phyloP scores from a whole-genome alignment of 2,329 filamentous ascomycete genomes.

The Xylaria sp. region DNA sequence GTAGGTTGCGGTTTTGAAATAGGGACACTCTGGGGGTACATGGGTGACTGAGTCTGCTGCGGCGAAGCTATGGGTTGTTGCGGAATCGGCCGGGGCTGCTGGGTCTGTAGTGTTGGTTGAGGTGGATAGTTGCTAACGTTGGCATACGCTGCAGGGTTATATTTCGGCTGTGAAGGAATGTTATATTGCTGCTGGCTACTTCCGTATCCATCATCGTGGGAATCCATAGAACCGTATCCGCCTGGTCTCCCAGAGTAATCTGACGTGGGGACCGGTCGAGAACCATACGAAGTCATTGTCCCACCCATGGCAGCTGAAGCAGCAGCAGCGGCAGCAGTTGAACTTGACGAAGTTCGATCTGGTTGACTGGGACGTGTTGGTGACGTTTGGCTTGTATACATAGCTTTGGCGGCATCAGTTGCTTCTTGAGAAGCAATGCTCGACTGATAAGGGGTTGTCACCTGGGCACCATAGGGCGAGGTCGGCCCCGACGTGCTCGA shows the following conservation, averaged over 20 bases:
- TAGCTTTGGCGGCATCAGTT: conserved; percentile 71
- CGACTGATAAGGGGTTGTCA: conserved; percentile 45
- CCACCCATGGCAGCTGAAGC: conserved; percentile 69
- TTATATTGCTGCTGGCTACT: conserved; percentile 45
- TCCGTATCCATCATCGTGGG: conserved; percentile 49
- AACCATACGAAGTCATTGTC: conserved; percentile 52
- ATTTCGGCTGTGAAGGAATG: conserved; percentile 66
- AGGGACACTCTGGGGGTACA: conserved; percentile 49
- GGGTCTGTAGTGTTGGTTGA: conserved; percentile 55
- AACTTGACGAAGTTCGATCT: conserved; percentile 64
- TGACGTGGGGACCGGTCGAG: conserved; percentile 43
- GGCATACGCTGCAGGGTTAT: conserved; percentile 83
- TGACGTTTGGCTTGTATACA: conserved; percentile 67
- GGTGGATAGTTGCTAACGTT: conserved; percentile 65
- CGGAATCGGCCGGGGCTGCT: conserved; percentile 53
- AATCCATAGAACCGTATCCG: conserved; percentile 45
- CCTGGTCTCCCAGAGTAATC: conserved; percentile 52
- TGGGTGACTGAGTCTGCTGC: conserved; percentile 49
- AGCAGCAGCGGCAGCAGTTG: conserved; percentile 65
- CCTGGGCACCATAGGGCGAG: conserved; percentile 46
- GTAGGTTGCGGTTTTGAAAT: conserved; percentile 56
- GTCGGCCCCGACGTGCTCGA: conserved; percentile 50
- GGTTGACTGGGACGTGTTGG: conserved; percentile 63
- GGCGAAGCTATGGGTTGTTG: conserved; percentile 50
- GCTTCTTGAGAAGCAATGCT: conserved; percentile 62